Evolutionary conservation across 257 asterid species (phyloP), one percentile per base, ranked within the genome.

Genomic region (Echites panduratus): DNA sequence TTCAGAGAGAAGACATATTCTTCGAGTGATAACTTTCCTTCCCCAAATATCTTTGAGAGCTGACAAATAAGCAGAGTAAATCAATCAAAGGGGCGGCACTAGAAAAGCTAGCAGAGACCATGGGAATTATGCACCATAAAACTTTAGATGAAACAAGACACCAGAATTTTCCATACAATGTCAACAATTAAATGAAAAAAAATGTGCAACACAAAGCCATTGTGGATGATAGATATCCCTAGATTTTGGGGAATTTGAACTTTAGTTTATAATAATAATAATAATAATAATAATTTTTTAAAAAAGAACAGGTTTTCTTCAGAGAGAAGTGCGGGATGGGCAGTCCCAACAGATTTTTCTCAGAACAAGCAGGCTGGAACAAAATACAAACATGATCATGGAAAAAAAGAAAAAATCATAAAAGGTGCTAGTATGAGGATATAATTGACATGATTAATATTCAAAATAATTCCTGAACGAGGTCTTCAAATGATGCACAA

Each of bases 1-100:
- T 86, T 90, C 49, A 93, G 77, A 38, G 88, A 78, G 71, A 79
- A 84, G 62, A 86, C 84, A 52, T 81, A 90, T n/a, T 90, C 91
- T 32, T 80, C 79, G 48, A 88, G 68, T 22, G 84, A 58, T 27
- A 87, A 84, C 43, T 79, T 82, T 43, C 84, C 92, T 22, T 88
- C 93, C 19, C 70, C 80, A 73, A 83, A 88, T 65, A 76, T 73
- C 74, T 74, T 87, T 16, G 81, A 79, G 44, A 84, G 89, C 98
- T 92, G 77, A 19, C 57, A 66, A 75, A 64, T 65, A 56, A 81
- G 57, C 40, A 79, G 49, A 69, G 53, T 67, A 22, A 70, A 57
- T 66, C 63, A 44, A 32, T 49, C 48, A 75, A 2, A 56, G 29
- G 40, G 66, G 35, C 41, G 52, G 45, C 45, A 50, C 45, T 16